phyloP scores from a whole-genome alignment of 2,329 filamentous ascomycete species.

The Huntiella savannae region DNA sequence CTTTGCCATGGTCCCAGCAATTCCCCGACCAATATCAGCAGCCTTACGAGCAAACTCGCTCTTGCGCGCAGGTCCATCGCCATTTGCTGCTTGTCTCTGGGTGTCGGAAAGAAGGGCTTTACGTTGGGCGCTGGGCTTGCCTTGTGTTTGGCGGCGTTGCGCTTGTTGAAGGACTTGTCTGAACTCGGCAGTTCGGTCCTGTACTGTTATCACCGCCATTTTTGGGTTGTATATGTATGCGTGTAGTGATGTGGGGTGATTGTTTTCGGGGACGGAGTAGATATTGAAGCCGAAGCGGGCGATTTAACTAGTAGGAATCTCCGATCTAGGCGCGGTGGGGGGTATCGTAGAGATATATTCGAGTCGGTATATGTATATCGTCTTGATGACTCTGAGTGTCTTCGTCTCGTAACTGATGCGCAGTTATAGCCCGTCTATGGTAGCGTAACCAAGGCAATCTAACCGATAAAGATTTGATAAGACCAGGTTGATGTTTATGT shows the following conservation, averaged over 20 bases:
- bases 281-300: not conserved
- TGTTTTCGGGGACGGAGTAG: not conserved
- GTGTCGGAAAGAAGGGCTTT: constrained; percentile 60
- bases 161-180: constrained; percentile 73
- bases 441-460: too few species aligned
- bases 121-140: constrained; percentile 60
- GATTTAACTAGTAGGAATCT: not conserved
- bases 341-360: too few species aligned
- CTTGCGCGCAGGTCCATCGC: constrained; percentile 30
- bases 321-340: too few species aligned
- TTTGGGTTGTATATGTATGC: not conserved
- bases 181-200: constrained; percentile 94
- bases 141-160: constrained; percentile 57
- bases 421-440: too few species aligned
- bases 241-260: not conserved
- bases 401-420: too few species aligned
- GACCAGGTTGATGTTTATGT: too few species aligned
- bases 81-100: constrained; percentile 45
- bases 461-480: too few species aligned
- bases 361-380: not conserved
- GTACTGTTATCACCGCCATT: constrained; percentile 60
- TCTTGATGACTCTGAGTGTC: too few species aligned
- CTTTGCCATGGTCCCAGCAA: constrained; percentile 84
- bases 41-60: constrained; percentile 89
- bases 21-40: constrained; percentile 78